Evolutionary conservation across 371 early-diverging fungal genomes (phyloP).

Genomic region (Sporodiniella umbellata): DNA sequence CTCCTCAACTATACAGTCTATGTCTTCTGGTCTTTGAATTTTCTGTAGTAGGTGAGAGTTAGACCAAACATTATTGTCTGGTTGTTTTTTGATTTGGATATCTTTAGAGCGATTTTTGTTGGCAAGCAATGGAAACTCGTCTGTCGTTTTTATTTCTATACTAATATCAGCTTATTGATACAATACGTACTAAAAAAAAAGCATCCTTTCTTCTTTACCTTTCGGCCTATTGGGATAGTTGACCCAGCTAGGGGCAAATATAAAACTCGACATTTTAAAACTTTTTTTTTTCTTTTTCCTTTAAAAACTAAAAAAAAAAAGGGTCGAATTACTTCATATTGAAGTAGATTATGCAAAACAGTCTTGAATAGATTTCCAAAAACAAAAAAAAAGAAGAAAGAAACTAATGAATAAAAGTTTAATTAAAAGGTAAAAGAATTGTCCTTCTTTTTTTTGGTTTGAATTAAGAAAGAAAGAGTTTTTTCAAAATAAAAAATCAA

Average conservation of each 20-base stretch:
- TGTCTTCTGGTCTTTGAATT: slow-evolving; percentile 9
- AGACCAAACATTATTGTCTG: slow-evolving; percentile 16
- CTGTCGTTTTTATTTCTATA: slow-evolving; percentile 4
- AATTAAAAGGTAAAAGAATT: no score
- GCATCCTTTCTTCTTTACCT: slow-evolving; percentile 13
- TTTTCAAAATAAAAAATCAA: not conserved
- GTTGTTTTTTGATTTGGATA: not conserved
- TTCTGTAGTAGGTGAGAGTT: slow-evolving; percentile 12
- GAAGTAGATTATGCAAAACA: not conserved
- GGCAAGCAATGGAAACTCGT: slow-evolving; percentile 10
- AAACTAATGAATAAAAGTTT: not conserved
- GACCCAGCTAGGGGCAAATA: slow-evolving; percentile 23
- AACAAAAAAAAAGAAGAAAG: not conserved
- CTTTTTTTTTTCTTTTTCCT: not conserved
- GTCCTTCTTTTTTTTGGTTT: slow-evolving; percentile 1
- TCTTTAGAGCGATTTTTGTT: not conserved
- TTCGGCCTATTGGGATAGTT: slow-evolving; percentile 20
- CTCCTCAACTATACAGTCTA: slow-evolving; percentile 1
- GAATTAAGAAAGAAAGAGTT: not conserved
- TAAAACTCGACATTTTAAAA: slow-evolving; percentile 23
- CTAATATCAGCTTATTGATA: not conserved
- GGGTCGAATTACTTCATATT: not conserved
- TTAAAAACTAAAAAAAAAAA: not conserved
- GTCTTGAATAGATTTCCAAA: not conserved
- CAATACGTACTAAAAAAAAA: not conserved